Evolutionary conservation across 2,329 filamentous ascomycete genomes (phyloP).

Genomic region (Aureobasidium leucospermi): DNA sequence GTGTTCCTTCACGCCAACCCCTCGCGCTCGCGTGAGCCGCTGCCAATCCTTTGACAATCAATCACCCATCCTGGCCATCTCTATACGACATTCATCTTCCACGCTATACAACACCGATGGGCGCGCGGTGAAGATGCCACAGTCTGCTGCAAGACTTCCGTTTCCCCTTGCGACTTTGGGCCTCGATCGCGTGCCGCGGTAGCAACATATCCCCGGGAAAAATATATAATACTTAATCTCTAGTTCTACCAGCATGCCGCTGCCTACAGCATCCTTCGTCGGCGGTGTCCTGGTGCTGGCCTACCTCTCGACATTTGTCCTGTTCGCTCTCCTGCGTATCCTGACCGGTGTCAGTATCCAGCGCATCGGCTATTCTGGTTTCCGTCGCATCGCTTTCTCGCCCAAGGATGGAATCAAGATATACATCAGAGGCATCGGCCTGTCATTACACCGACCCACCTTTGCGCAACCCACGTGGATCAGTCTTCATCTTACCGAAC

Average conservation of each 20-base stretch:
- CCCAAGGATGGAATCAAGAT: conserved; percentile 82
- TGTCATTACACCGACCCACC: conserved; percentile 85
- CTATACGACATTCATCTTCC: background rate
- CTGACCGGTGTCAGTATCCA: conserved; percentile 93
- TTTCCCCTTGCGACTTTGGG: background rate
- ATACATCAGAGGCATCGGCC: conserved; percentile 79
- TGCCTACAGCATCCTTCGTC: conserved; percentile 58
- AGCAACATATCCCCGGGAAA: background rate
- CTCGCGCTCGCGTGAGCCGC: background rate
- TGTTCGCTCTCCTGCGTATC: conserved; percentile 89
- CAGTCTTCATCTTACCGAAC: conserved; percentile 78
- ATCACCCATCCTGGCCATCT: background rate
- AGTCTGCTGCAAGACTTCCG: background rate
- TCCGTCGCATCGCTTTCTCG: conserved; percentile 84
- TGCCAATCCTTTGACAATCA: background rate
- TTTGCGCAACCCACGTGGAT: conserved; percentile 97
- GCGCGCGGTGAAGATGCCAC: conserved; percentile 6
- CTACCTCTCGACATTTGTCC: conserved; percentile 85
- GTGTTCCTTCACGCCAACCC: background rate
- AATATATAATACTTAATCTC: background rate
- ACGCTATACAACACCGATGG: background rate
- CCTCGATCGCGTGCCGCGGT: conserved; percentile 3
- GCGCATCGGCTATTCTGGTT: conserved; percentile 83
- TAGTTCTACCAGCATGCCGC: conserved; percentile 30
- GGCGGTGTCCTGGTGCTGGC: conserved; percentile 77